A percentile compares a stretch with the other conserved stretches of the same genome.
Conservation (phyloP, 2,329 filamentous ascomycete genomes). For the Arthrobotrys pseudoclavata region DNA sequence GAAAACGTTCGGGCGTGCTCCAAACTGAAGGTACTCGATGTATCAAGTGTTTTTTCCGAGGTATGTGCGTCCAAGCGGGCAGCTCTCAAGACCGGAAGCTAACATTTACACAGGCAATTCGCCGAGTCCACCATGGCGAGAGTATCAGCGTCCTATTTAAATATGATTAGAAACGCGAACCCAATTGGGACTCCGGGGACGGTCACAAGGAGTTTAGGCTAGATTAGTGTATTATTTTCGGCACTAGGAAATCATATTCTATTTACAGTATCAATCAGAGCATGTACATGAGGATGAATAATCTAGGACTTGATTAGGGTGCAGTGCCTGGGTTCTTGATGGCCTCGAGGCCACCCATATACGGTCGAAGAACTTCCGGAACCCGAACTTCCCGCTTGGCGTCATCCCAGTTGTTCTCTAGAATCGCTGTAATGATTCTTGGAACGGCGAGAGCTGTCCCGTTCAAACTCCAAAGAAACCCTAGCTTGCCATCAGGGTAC, state of each 20-base stretch:
- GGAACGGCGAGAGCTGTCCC: conserved; percentile 94
- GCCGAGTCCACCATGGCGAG: conserved; percentile 95
- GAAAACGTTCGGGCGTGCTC: conserved; percentile 82
- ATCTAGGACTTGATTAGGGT: background rate
- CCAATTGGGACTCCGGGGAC: background rate
- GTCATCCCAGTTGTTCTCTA: conserved; percentile 93
- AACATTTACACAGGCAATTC: conserved; percentile 76
- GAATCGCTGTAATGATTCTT: conserved; percentile 84
- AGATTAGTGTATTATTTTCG: conserved; percentile 7
- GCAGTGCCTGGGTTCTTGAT: conserved; percentile 70
- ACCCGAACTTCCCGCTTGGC: conserved; percentile 76
- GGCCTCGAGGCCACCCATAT: conserved; percentile 82
- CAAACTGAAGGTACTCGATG: conserved; percentile 92
- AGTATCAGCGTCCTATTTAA: conserved; percentile 96
- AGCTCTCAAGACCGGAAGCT: conserved; percentile 52
- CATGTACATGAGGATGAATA: conserved; percentile 6
- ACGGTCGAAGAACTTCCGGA: conserved; percentile 82
- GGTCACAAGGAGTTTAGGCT: background rate
- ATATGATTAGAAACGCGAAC: conserved; percentile 72
- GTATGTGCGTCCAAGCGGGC: conserved; percentile 28
- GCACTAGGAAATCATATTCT: conserved; percentile 2
- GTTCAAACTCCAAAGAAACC: conserved; percentile 91
- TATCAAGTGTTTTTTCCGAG: conserved; percentile 70
- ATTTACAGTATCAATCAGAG: conserved; percentile 4
- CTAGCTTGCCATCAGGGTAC: conserved; percentile 70